Conservation (phyloP, 176 grass and related monocot genomes). For the Musa itinerans region DNA sequence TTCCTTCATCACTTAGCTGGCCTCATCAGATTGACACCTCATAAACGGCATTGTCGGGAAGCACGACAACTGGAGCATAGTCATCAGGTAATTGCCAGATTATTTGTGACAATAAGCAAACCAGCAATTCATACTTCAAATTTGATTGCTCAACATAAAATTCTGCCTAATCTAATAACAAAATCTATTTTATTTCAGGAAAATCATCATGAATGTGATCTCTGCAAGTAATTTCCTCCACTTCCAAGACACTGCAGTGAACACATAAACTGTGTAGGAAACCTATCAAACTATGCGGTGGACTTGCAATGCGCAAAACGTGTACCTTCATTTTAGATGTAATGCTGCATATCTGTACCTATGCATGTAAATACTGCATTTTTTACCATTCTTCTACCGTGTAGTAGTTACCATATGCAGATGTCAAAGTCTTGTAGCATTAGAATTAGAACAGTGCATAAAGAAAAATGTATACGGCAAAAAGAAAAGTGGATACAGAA, state of each 20-base stretch:
- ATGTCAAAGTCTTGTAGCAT: too few relatives aligned
- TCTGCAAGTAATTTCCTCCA: conserved; percentile 28
- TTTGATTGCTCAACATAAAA: not conserved
- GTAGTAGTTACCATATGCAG: too few relatives aligned
- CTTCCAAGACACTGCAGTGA: not conserved
- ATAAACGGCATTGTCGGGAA: conserved; percentile 14
- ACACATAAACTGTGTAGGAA: too few relatives aligned
- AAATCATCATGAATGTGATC: conserved; percentile 23
- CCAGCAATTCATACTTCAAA: not conserved
- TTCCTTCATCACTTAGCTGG: conserved; percentile 24
- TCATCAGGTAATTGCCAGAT: not conserved
- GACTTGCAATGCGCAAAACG: too few relatives aligned
- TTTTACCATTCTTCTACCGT: too few relatives aligned
- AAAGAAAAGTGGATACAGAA: too few relatives aligned
- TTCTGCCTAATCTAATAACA: not conserved
- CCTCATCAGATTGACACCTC: not conserved
- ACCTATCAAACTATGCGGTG: too few relatives aligned
- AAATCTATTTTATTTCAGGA: conserved; percentile 14
- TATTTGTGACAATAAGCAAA: not conserved
- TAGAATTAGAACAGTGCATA: too few relatives aligned
- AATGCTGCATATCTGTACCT: too few relatives aligned
- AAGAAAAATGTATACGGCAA: too few relatives aligned
- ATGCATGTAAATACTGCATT: too few relatives aligned
- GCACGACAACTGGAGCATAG: conserved; percentile 14
- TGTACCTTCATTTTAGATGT: too few relatives aligned